Evolutionary conservation across 352 stramenopile genomes (phyloP).

Genomic region (Phytophthora syringae): DNA sequence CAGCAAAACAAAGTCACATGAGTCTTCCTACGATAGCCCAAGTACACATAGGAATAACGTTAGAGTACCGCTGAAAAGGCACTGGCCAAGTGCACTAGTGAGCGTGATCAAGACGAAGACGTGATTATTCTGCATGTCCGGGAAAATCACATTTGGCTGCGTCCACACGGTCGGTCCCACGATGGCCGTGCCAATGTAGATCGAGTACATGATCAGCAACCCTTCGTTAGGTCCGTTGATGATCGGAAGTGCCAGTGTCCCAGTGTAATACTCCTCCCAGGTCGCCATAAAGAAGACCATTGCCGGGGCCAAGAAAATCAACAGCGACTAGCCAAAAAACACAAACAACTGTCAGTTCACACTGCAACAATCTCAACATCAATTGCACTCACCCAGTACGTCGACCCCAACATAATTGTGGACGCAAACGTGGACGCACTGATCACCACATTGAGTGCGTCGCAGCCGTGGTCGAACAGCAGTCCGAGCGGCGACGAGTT

Average conservation of each 20-base stretch:
- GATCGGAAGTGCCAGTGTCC: slow-evolving; percentile 93
- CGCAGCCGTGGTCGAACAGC: slow-evolving; percentile 88
- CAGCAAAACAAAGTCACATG: slow-evolving; percentile 4
- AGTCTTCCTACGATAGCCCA: neutral
- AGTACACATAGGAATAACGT: neutral
- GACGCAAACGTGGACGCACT: slow-evolving; percentile 86
- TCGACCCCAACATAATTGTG: slow-evolving; percentile 87
- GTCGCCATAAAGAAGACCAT: slow-evolving; percentile 97
- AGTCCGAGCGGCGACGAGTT: slow-evolving; percentile 87
- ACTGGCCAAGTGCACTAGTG: slow-evolving; percentile 66
- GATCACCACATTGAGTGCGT: slow-evolving; percentile 85
- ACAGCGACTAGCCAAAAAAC: slow-evolving; percentile 58
- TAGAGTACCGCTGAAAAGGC: slow-evolving; percentile 70
- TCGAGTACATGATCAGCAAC: slow-evolving; percentile 90
- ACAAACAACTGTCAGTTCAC: slow-evolving; percentile 18
- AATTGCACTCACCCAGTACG: slow-evolving; percentile 75
- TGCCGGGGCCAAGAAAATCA: slow-evolving; percentile 67
- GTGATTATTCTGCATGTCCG: slow-evolving; percentile 81
- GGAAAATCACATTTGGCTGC: slow-evolving; percentile 61
- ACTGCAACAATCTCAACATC: slow-evolving; percentile 24
- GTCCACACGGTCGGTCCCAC: slow-evolving; percentile 71
- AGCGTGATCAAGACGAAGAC: slow-evolving; percentile 82
- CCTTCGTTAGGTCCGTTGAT: slow-evolving; percentile 98
- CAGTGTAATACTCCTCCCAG: slow-evolving; percentile 99
- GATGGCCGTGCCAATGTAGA: slow-evolving; percentile 76